Conservation (phyloP, 2,329 filamentous ascomycete species). For the Xylaria sp. region DNA sequence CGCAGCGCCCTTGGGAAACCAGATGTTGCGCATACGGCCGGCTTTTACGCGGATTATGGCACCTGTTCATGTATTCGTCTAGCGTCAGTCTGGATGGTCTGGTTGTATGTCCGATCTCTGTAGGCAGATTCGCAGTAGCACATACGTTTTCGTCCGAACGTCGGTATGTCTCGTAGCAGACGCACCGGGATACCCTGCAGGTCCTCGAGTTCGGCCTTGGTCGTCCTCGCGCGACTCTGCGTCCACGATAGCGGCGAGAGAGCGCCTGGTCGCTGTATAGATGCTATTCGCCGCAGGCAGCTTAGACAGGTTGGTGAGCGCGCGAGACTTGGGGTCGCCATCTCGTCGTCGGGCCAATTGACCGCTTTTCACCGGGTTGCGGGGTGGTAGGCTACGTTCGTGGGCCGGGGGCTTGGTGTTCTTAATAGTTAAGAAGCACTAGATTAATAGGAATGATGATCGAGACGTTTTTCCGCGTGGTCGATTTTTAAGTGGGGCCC, state of each 20-base stretch:
- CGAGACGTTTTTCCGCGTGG: constrained; percentile 35
- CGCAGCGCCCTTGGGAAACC: constrained; percentile 49
- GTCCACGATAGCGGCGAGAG: constrained; percentile 43
- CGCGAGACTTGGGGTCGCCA: constrained; percentile 42
- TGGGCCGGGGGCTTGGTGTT: constrained; percentile 15
- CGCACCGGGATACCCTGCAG: constrained; percentile 57
- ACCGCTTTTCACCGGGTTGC: neutral
- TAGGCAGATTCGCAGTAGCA: neutral
- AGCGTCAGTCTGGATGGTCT: constrained; percentile 10
- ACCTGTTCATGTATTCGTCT: constrained; percentile 36
- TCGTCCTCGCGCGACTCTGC: constrained; percentile 54
- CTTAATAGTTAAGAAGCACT: neutral
- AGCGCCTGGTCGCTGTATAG: constrained; percentile 36
- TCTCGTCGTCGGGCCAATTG: constrained; percentile 33
- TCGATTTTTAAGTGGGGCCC: constrained; percentile 38
- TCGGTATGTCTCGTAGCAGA: constrained; percentile 54
- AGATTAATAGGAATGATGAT: constrained; percentile 1
- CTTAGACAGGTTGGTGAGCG: constrained; percentile 49
- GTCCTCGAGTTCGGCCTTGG: constrained; percentile 52
- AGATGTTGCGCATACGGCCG: constrained; percentile 52
- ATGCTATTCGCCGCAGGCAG: constrained; percentile 48
- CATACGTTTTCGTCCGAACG: constrained; percentile 55
- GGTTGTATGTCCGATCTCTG: neutral
- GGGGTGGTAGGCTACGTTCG: constrained; percentile 3
- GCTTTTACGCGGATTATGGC: constrained; percentile 52